Evolutionary conservation across 495 filamentous ascomycete species (phyloP).

Genomic region (Penicillium subrubescens): DNA sequence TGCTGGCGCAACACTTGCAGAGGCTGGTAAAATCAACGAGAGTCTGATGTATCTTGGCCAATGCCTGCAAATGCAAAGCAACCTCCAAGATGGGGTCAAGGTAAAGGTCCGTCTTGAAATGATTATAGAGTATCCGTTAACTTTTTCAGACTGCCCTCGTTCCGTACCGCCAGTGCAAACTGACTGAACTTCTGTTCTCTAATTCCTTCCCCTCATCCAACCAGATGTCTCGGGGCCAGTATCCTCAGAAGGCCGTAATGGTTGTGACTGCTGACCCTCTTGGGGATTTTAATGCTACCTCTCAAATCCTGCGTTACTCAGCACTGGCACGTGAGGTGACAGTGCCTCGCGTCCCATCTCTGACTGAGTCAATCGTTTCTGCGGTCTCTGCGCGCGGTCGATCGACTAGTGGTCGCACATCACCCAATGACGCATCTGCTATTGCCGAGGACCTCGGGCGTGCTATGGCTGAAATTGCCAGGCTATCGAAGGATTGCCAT

Average conservation of each 20-base stretch:
- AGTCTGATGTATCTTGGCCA: conserved; percentile 97
- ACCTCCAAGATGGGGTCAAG: conserved; percentile 71
- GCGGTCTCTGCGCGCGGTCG: conserved; percentile 36
- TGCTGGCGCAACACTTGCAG: conserved; percentile 84
- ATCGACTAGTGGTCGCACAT: conserved; percentile 48
- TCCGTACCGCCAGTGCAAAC: conserved; percentile 92
- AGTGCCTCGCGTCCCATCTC: conserved; percentile 81
- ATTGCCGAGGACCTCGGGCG: conserved; percentile 69
- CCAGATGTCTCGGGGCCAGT: conserved; percentile 53
- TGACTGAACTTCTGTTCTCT: conserved; percentile 94
- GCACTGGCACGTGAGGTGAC: conserved; percentile 92
- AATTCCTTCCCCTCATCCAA: conserved; percentile 82
- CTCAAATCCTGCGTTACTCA: conserved; percentile 93
- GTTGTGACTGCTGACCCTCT: conserved; percentile 93
- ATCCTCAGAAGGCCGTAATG: conserved; percentile 89
- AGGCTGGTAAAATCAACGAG: conserved; percentile 98
- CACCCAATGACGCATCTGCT: conserved; percentile 49
- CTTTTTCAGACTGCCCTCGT: conserved; percentile 69
- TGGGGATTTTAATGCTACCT: conserved; percentile 95
- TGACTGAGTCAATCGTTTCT: conserved; percentile 63
- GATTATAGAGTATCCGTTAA: conserved; percentile 11
- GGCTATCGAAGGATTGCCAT: conserved; percentile 75
- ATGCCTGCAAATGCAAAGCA: conserved; percentile 93
- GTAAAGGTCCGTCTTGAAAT: conserved; percentile 42
- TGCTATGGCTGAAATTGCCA: conserved; percentile 71